Conservation (phyloP, 257 asterid species). For the Asclepias syriaca region DNA sequence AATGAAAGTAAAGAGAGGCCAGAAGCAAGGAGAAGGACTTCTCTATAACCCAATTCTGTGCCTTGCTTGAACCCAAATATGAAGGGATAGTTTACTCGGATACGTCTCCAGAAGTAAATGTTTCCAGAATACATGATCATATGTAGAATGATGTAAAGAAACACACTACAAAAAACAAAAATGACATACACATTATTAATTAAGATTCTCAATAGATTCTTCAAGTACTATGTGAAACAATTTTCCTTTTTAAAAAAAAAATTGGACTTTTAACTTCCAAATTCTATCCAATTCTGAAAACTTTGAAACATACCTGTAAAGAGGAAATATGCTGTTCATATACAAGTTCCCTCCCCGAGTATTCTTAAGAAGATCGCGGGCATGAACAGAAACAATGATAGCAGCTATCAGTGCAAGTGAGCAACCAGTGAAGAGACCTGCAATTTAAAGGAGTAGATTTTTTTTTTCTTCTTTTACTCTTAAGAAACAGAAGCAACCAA, state of each 20-base stretch:
- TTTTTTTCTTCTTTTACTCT: background rate
- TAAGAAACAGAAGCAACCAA: background rate
- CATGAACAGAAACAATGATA: slow-evolving; percentile 38
- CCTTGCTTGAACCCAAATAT: slow-evolving; percentile 69
- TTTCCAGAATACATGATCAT: slow-evolving; percentile 60
- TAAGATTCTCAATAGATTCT: background rate
- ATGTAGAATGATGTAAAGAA: slow-evolving; percentile 63
- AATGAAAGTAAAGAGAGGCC: slow-evolving; percentile 62
- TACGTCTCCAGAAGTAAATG: slow-evolving; percentile 67
- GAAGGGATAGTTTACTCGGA: slow-evolving; percentile 67
- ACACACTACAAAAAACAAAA: slow-evolving; percentile 39
- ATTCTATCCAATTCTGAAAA: background rate
- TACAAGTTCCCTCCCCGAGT: slow-evolving; percentile 33
- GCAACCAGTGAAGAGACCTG: slow-evolving; percentile 76
- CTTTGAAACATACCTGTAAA: slow-evolving; percentile 49
- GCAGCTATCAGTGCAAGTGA: slow-evolving; percentile 56
- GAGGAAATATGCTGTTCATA: slow-evolving; percentile 73
- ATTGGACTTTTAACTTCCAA: background rate
- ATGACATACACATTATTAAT: background rate
- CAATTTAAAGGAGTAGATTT: background rate
- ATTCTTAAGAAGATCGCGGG: slow-evolving; percentile 41
- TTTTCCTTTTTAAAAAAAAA: background rate
- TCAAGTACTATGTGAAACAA: too few species aligned
- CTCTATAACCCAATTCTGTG: slow-evolving; percentile 64
- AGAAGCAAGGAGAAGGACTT: slow-evolving; percentile 67